phyloP scores from a whole-genome alignment of 1,139 yeast species.

The Suhomyces terraborum region DNA sequence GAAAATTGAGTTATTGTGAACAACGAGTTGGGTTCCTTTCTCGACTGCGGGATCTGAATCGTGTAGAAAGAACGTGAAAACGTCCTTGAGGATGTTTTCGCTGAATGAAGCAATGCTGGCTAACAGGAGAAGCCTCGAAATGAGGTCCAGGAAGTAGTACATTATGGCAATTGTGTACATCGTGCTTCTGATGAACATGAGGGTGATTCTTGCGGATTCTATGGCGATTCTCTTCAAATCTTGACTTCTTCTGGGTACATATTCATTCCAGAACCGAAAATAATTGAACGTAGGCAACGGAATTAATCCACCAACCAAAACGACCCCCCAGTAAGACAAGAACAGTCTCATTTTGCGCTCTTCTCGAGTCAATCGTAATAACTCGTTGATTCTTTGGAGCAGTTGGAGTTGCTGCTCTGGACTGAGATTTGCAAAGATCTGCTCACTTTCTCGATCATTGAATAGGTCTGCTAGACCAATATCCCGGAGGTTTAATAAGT shows the following conservation, averaged over 20 bases:
- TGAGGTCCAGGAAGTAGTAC: constrained; percentile 21
- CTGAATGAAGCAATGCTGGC: constrained; percentile 38
- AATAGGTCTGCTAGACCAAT: constrained; percentile 24
- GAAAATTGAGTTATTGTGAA: constrained; percentile 18
- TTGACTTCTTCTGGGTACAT: constrained; percentile 11
- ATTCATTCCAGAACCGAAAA: constrained; percentile 28
- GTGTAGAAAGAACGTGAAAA: constrained; percentile 30
- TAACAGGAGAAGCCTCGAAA: constrained; percentile 25
- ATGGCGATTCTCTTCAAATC: not conserved
- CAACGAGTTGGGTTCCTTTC: constrained; percentile 17
- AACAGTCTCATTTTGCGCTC: constrained; percentile 9
- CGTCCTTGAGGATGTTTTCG: constrained; percentile 31
- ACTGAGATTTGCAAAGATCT: constrained; percentile 20
- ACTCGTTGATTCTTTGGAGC: constrained; percentile 18
- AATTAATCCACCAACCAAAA: constrained; percentile 18
- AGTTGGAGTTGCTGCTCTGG: constrained; percentile 19
- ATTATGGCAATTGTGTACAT: constrained; percentile 25
- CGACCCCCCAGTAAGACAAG: constrained; percentile 22
- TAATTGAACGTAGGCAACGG: constrained; percentile 36
- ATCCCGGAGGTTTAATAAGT: constrained; percentile 26
- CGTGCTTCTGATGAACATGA: constrained; percentile 21
- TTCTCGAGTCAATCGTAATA: constrained; percentile 9
- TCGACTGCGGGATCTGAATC: constrained; percentile 18
- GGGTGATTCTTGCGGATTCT: constrained; percentile 10
- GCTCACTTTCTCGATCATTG: constrained; percentile 16